Evolutionary conservation across 1,284 basidiomycete genomes (phyloP), one percentile per base, ranked within the genome.

Genomic region (Ganoderma leucocontextum): DNA sequence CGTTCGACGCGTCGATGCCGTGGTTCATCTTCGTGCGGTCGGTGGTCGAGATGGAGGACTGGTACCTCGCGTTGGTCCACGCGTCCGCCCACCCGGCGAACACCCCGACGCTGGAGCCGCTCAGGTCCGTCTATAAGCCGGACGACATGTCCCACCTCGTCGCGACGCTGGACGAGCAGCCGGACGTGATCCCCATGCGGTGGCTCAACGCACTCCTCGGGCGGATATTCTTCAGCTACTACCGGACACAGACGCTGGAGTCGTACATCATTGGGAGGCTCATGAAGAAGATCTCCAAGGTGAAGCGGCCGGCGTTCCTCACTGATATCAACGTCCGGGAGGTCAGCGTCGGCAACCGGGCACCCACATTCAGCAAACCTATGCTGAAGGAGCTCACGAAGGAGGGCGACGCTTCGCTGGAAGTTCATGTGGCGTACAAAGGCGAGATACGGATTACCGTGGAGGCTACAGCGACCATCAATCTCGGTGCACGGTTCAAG

Each of bases 151-250:
- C 89, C 60, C 84, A 88, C 71, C 87, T 99, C 42, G 91, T 98
- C 62, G 83, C 91, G 15, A 94, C 91, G 2, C 86, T 99, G 69
- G 97, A 98, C 82, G 91, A 92, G 71, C 92, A 96, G 75, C 94
- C 96, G 2, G 97, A 99, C 78, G 93, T 96, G 60, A 96, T 98
- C 67, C 96, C 96, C 1, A 94, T 97, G 86, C 91, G 97, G 19
- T 99, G 98, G 97, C 85, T 98, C 63, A 99, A 99, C 76, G 97
- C 96, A 0, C 82, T 99, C 63, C 80, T 99, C 62, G 97, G 97
- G 2, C 91, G 97, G 25, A 79, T 98, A 53, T 98, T 99, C 84
- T 94, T 97, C 82, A 94, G 93, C 72, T 90, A 95, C 76, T 97
- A 98, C 80, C 90, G 90, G 69, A 98, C 96, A 0, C 87, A 92